These are phyloP conservation scores for Pythium phragmiticola DNA, from an alignment of 352 stramenopile genomes.

Conservation along the genomic window DNA sequence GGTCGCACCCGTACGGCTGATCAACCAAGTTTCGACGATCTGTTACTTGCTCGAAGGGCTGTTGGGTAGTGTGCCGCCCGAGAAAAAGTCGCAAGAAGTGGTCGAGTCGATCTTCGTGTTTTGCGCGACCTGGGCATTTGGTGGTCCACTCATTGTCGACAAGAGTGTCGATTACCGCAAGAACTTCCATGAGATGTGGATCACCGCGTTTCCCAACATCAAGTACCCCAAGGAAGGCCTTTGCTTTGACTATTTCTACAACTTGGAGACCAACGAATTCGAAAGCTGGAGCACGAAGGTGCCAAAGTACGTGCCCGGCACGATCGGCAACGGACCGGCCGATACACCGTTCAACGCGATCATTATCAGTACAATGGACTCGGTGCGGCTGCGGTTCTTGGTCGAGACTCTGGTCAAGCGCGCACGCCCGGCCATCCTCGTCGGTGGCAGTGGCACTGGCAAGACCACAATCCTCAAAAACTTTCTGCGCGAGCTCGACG, in stretches of 20 bases:
- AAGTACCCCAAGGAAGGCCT: constrained; percentile 95
- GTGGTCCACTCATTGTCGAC: constrained; percentile 93
- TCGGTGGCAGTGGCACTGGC: constrained; percentile 94
- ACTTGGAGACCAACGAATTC: constrained; percentile 90
- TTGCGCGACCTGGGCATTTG: constrained; percentile 96
- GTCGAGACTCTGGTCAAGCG: constrained; percentile 93
- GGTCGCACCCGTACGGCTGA: constrained; percentile 91
- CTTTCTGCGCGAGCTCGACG: constrained; percentile 88
- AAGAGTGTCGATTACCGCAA: constrained; percentile 89
- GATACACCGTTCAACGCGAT: constrained; percentile 97
- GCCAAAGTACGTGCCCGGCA: constrained; percentile 85
- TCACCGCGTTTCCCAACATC: constrained; percentile 70
- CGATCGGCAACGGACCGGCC: constrained; percentile 91
- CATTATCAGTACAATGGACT: constrained; percentile 96
- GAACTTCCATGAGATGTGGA: constrained; percentile 88
- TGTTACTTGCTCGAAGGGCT: constrained; percentile 96
- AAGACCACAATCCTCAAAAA: constrained; percentile 98
- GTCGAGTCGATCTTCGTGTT: constrained; percentile 97
- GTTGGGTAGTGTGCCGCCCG: constrained; percentile 70
- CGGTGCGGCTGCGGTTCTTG: constrained; percentile 93
- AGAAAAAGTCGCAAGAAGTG: constrained; percentile 92
- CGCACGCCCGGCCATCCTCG: constrained; percentile 94
- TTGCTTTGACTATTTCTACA: constrained; percentile 98
- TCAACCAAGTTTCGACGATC: constrained; percentile 96
- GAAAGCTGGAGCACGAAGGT: constrained; percentile 93